These are phyloP conservation scores for Aspergillus sp. DNA, from an alignment of 2,329 filamentous ascomycete genomes.

Conservation along the genomic window DNA sequence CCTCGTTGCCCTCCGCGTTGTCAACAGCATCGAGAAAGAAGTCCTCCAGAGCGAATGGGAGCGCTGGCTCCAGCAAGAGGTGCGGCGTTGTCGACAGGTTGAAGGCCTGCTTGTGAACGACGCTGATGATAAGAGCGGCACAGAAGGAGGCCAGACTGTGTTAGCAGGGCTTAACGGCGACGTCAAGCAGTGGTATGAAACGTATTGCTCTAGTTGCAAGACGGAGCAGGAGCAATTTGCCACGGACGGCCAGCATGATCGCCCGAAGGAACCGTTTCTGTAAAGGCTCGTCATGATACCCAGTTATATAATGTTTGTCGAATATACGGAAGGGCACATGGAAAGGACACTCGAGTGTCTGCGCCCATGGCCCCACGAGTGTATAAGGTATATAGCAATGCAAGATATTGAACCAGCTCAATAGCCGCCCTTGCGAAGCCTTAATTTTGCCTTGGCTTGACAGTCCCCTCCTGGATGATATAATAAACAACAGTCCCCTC, in stretches of 20 bases:
- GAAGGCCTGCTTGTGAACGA: slow-evolving; percentile 46
- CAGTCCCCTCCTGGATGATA: slow-evolving; percentile 62
- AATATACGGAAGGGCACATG: slow-evolving; percentile 1
- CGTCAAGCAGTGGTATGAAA: slow-evolving; percentile 57
- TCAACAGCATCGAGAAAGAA: slow-evolving; percentile 86
- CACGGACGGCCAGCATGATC: slow-evolving; percentile 21
- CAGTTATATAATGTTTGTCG: slow-evolving; percentile 22
- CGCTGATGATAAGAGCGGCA: slow-evolving; percentile 21
- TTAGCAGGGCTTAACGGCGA: slow-evolving; percentile 43
- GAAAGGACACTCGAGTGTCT: slow-evolving; percentile 3
- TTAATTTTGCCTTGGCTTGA: slow-evolving; percentile 65
- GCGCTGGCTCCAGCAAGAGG: slow-evolving; percentile 83
- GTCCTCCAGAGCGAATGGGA: slow-evolving; percentile 88
- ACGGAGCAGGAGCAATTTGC: slow-evolving; percentile 40
- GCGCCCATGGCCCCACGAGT: neutral
- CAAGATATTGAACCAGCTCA: slow-evolving; percentile 2
- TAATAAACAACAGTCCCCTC: slow-evolving; percentile 68
- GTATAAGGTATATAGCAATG: slow-evolving; percentile 10
- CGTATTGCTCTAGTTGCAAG: slow-evolving; percentile 64
- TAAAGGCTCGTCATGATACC: slow-evolving; percentile 31
- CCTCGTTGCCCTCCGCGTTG: slow-evolving; percentile 82
- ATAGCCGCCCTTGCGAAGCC: neutral
- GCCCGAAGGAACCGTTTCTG: slow-evolving; percentile 5
- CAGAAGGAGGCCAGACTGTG: slow-evolving; percentile 24
- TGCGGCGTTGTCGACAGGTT: slow-evolving; percentile 68